These are phyloP conservation scores for Picochlorum sp. DNA, from an alignment of 139 green algal species.

Conservation along the genomic window DNA sequence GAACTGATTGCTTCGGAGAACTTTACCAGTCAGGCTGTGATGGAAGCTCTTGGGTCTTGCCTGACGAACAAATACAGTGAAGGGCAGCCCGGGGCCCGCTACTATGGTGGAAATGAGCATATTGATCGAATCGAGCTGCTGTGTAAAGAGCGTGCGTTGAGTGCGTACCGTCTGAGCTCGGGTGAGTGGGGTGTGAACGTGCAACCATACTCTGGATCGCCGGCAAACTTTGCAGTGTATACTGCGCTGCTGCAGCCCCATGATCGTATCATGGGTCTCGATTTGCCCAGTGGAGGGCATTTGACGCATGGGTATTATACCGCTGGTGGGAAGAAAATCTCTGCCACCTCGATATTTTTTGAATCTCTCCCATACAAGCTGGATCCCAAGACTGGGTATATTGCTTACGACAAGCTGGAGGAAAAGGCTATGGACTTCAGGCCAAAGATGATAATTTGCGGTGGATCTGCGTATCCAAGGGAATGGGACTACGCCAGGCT, in stretches of 20 bases:
- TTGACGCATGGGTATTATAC: constrained; percentile 91
- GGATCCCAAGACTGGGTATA: constrained; percentile 56
- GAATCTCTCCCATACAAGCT: constrained; percentile 90
- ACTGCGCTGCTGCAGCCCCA: constrained; percentile 70
- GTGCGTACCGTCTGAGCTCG: constrained; percentile 54
- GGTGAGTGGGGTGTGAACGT: constrained; percentile 76
- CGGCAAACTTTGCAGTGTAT: constrained; percentile 96
- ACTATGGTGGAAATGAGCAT: constrained; percentile 96
- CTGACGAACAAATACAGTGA: constrained; percentile 99
- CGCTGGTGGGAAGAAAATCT: constrained; percentile 70
- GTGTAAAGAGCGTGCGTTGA: constrained; percentile 42
- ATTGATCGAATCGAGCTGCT: constrained; percentile 65
- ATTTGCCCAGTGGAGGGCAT: constrained; percentile 75
- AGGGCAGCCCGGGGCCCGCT: constrained; percentile 82
- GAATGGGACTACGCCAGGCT: constrained; percentile 79
- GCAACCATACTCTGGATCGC: constrained; percentile 65
- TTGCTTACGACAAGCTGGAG: constrained; percentile 80
- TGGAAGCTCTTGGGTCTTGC: constrained; percentile 90
- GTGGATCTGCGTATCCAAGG: constrained; percentile 66
- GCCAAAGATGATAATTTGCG: constrained; percentile 74
- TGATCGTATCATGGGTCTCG: constrained; percentile 81
- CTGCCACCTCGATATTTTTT: constrained; percentile 80
- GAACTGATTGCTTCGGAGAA: constrained; percentile 98
- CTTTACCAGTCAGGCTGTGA: constrained; percentile 86
- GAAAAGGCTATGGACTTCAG: constrained; percentile 76